Evolutionary conservation across 2,329 filamentous ascomycete genomes (phyloP), one percentile per base, ranked within the genome.

Genomic region (Talaromyces pinophilus): DNA sequence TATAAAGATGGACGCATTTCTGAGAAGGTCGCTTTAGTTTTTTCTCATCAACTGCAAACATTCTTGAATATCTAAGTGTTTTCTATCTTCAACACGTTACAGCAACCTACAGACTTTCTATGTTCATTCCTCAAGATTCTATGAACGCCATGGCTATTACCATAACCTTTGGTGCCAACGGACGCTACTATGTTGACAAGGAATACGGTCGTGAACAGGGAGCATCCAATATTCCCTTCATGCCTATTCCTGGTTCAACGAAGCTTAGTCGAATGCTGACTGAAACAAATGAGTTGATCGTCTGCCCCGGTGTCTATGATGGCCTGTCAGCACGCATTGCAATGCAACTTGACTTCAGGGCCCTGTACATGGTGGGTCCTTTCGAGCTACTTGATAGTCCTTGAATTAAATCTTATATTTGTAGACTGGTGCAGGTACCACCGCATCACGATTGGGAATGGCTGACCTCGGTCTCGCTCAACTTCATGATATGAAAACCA

Each of bases 401-500:
- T 22, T 22, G 19, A 19, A 8, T 48, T 22, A 22, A 48, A 48
- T 22, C 44, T 48, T 46, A 46, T 46, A 19, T 46, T 38, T 17
- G 48, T 54, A 84, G 82, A 85, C 83, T 10, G 83, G 83, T 19
- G 82, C 83, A 17, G 83, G 83, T 13, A 85, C 82, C 0, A 79
- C 80, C 5, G 81, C 81, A 55, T 83, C 82, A 0, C 74, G 79
- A 4, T 78, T 84, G 38, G 83, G 83, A 15, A 79, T 81, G 70
- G 80, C 83, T 25, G 83, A 85, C 69, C 72, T 85, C 5, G 83
- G 81, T n/a, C 80, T 86, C 59, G 82, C 82, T 59, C 81, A 82
- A 8, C 72, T 85, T 17, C 80, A 83, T 63, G 83, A 85, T 68
- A 85, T 85, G 84, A 79, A 79, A 13, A 77, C 79, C 65, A 93